These are phyloP conservation scores for Rhytidhysteron rufulum DNA, from an alignment of 2,329 filamentous ascomycete genomes.

Conservation along the genomic window DNA sequence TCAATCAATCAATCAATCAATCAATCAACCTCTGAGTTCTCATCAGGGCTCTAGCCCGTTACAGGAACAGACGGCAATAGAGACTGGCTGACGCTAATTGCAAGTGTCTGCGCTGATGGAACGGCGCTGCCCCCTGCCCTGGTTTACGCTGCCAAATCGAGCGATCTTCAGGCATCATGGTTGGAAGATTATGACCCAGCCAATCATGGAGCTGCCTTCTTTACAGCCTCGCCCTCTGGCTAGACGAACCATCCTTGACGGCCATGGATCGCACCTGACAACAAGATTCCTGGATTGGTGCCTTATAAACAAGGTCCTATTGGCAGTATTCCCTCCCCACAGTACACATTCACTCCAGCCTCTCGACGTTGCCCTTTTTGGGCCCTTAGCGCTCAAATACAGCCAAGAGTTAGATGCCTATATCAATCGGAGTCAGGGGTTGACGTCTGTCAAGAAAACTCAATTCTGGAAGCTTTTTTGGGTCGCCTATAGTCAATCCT, in stretches of 20 bases:
- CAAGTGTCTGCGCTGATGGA: not conserved
- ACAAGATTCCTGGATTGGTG: not conserved
- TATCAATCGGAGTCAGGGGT: not conserved
- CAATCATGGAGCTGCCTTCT: not conserved
- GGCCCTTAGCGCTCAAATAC: not conserved
- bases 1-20: too few relatives aligned
- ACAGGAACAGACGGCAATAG: too few relatives aligned
- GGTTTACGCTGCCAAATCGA: not conserved
- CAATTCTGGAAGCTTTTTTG: not conserved
- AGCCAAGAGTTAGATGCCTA: not conserved
- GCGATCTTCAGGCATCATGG: not conserved
- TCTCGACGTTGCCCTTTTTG: conserved; percentile 1
- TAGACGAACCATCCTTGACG: not conserved
- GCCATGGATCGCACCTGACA: conserved; percentile 1
- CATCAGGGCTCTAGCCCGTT: too few relatives aligned
- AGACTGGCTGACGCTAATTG: too few relatives aligned
- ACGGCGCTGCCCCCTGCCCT: not conserved
- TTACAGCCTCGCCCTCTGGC: not conserved
- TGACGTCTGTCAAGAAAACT: not conserved
- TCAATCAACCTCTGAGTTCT: too few relatives aligned
- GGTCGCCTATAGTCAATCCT: not conserved
- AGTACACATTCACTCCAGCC: not conserved
- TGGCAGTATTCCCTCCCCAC: conserved; percentile 1
- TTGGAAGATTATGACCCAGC: not conserved
- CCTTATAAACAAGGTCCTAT: not conserved